These are phyloP conservation scores for Linanthus parryae DNA, from an alignment of 148 eudicot species.

Conservation along the genomic window DNA sequence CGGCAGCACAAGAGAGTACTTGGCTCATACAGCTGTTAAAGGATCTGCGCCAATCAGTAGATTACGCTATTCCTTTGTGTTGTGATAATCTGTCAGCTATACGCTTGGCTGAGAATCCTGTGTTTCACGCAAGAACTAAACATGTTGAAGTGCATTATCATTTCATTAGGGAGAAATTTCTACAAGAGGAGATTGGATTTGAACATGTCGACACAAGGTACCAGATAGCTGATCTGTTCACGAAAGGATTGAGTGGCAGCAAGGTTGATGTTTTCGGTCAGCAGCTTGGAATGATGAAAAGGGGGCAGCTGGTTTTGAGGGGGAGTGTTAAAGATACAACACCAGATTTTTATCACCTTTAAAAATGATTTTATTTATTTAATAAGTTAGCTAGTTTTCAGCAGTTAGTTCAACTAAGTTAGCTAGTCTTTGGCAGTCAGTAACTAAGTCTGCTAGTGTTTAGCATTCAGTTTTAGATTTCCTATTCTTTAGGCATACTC, in stretches of 20 bases:
- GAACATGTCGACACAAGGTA: constrained; percentile 3
- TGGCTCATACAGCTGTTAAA: background rate
- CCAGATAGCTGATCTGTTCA: background rate
- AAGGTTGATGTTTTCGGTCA: background rate
- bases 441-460: no score
- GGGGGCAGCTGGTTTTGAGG: background rate
- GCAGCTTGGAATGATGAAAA: background rate
- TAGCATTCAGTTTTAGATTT: no score
- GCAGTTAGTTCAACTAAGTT: no score
- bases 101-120: background rate
- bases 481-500: no score
- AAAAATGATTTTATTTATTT: no score
- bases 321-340: background rate
- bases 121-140: background rate
- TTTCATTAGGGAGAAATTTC: background rate
- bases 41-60: constrained; percentile 6
- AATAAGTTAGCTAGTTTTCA: no score
- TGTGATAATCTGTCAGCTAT: background rate
- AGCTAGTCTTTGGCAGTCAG: no score
- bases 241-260: background rate
- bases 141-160: background rate
- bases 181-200: background rate
- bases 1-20: background rate
- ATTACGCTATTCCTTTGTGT: background rate
- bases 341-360: no score